A percentile compares a stretch with the other conserved stretches of the same genome.
Conservation (phyloP, 2,329 filamentous ascomycete species). For the Pyrenophora tritici-repentis region DNA sequence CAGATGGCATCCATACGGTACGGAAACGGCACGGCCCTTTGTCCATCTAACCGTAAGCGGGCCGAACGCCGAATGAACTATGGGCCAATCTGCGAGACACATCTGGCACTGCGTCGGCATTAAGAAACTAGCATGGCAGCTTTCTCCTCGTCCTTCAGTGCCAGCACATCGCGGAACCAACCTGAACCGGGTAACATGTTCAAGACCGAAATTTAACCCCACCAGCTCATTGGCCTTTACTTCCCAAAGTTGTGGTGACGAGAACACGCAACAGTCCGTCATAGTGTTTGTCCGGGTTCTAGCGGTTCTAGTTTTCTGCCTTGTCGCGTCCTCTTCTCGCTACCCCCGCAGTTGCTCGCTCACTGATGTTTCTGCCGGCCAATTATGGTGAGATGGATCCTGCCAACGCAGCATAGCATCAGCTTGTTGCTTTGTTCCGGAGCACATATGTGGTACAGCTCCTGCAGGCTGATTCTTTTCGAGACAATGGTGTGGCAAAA, state of each 20-base stretch:
- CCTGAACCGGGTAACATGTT: slow-evolving; percentile 29
- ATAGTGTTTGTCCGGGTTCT: slow-evolving; percentile 37
- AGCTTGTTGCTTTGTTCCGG: slow-evolving; percentile 26
- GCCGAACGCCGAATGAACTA: slow-evolving; percentile 22
- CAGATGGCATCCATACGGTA: slow-evolving; percentile 23
- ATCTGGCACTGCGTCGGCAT: slow-evolving; percentile 34
- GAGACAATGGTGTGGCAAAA: slow-evolving; percentile 33
- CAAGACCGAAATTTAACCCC: slow-evolving; percentile 20
- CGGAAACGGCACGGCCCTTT: slow-evolving; percentile 42
- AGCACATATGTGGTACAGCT: slow-evolving; percentile 27
- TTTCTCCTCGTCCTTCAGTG: slow-evolving; percentile 32
- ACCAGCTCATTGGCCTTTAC: slow-evolving; percentile 32
- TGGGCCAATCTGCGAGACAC: slow-evolving; percentile 36
- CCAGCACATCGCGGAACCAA: slow-evolving; percentile 41
- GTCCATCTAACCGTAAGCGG: slow-evolving; percentile 32
- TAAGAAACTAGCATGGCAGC: slow-evolving; percentile 33
- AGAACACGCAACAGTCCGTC: slow-evolving; percentile 33
- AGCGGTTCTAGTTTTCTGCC: slow-evolving; percentile 29
- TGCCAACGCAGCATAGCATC: slow-evolving; percentile 42
- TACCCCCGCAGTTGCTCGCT: slow-evolving; percentile 33
- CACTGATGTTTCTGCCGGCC: slow-evolving; percentile 31
- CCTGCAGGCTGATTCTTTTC: slow-evolving; percentile 26
- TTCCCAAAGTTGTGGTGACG: slow-evolving; percentile 28
- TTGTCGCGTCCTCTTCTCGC: slow-evolving; percentile 28
- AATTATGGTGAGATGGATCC: slow-evolving; percentile 31